These are phyloP conservation scores for Phaeosphaeria sp. DNA, from an alignment of 2,329 filamentous ascomycete species.

Conservation along the genomic window DNA sequence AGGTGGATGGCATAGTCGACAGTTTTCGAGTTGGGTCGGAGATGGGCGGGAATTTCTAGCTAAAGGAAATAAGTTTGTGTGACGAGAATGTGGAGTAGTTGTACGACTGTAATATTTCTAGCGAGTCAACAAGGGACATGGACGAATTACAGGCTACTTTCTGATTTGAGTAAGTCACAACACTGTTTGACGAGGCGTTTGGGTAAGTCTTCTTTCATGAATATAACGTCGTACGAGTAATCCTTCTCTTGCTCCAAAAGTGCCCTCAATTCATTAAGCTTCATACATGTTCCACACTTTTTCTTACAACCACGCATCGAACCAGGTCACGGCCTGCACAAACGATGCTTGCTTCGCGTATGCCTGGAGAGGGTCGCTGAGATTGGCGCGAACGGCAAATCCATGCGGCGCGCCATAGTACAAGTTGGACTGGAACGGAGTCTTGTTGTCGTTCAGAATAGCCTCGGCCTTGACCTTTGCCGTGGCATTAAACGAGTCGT, in stretches of 20 bases:
- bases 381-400: conserved; percentile 43
- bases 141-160: no score
- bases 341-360: conserved; percentile 47
- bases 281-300: background rate
- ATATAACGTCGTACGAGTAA: no score
- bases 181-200: no score
- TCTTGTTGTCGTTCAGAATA: conserved; percentile 35
- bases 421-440: conserved; percentile 42
- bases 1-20: background rate
- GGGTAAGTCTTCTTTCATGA: no score
- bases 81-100: background rate
- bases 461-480: conserved; percentile 26
- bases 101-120: background rate
- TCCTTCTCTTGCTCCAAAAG: background rate
- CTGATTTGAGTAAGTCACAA: no score
- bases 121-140: no score
- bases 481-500: conserved; percentile 26
- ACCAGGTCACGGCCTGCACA: conserved; percentile 47
- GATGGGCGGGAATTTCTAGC: no score
- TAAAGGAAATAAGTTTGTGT: no score
- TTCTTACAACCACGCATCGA: conserved; percentile 41
- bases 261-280: background rate
- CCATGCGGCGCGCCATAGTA: conserved; percentile 45
- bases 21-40: no score
- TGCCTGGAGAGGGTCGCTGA: conserved; percentile 35